Evolutionary conservation across 441 rosid genomes (phyloP).

Genomic region (Geranium incanum): DNA sequence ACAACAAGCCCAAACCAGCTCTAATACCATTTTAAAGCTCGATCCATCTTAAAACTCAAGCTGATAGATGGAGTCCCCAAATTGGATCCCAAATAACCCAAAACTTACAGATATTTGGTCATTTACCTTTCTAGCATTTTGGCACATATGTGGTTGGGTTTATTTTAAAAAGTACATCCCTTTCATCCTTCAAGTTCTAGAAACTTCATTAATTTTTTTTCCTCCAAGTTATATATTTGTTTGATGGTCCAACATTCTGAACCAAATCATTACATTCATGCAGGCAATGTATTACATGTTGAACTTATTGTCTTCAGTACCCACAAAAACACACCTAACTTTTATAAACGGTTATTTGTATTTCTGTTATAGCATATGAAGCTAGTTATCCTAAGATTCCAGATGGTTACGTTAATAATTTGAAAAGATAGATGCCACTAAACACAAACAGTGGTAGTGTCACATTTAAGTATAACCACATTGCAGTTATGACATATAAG

Average conservation of each 20-base stretch:
- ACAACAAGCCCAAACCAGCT: too few relatives aligned
- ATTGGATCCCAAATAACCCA: neutral
- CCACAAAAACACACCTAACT: constrained; percentile 2
- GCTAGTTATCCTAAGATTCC: neutral
- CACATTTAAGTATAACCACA: neutral
- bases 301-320: constrained; percentile 6
- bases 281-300: neutral
- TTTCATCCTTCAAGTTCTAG: constrained; percentile 5
- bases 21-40: too few relatives aligned
- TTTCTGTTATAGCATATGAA: neutral
- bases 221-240: neutral
- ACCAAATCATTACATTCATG: constrained; percentile 1
- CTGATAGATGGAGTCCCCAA: too few relatives aligned
- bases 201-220: neutral
- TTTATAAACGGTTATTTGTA: neutral
- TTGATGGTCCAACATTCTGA: neutral
- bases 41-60: too few relatives aligned
- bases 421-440: neutral
- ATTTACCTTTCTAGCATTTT: neutral
- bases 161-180: neutral
- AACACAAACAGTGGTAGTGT: neutral
- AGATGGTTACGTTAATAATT: neutral
- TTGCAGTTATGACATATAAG: neutral
- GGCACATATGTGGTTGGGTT: neutral
- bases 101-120: constrained; percentile 3